Evolutionary conservation across 1,284 basidiomycete genomes (phyloP), one percentile per base, ranked within the genome.

Genomic region (Trichosporon faecale): DNA sequence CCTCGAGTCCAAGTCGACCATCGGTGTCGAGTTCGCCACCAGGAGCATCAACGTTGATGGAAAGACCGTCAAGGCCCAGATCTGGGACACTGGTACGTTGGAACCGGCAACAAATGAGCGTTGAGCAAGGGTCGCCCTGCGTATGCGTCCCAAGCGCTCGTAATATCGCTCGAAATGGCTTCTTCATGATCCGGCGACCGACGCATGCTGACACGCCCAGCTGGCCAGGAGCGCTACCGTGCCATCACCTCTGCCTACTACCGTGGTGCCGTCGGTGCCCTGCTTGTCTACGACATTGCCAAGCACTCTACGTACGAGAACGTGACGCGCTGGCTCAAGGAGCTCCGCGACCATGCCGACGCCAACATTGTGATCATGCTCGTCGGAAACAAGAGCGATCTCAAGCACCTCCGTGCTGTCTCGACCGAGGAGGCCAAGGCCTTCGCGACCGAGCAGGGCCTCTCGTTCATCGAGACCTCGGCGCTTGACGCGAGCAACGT

Each of bases 181-280:
- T 11, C 57, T 29, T 14, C 29, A 61, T 57, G 57, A n/a, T 31
- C 49, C 49, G n/a, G 49, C 11, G 44, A 46, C 7, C 35, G 18
- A 27, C 27, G 18, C 18, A 21, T 65, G 21, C 31, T 72, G 49
- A 67, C 66, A 11, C 9, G 9, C n/a, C n/a, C 79, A 93, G 96
- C 97, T 80, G 96, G 97, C 52, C 96, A 98, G 85, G 96, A 98
- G 85, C 92, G 96, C 78, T 99, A 99, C 87, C 91, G 96, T 73
- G 96, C 97, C 71, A 99, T 99, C 85, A 99, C 96, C 66, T 96
- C 96, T 77, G 95, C 93, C 44, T 99, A 99, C 87, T 99, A 99
- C 86, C 94, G 97, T 72, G 96, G 96, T 68, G 97, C 96, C 16
- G 96, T 98, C 69, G 94, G 93, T 64, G 93, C 93, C 64, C 88